phyloP scores from a whole-genome alignment of 2,329 filamentous ascomycete species.

The Thermothelomyces thermophilus region DNA sequence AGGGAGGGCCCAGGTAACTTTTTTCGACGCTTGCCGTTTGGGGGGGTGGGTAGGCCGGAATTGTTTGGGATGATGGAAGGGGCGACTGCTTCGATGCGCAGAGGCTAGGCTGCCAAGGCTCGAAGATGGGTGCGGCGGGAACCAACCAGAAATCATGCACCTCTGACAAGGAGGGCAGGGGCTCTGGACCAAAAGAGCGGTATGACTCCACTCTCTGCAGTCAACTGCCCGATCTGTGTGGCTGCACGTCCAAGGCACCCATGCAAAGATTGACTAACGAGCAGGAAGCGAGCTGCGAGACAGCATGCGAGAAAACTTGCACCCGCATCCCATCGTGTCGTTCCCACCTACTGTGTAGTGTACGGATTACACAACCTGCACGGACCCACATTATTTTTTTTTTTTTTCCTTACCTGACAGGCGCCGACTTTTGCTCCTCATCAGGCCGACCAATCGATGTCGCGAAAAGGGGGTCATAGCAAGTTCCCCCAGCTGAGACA shows the following conservation, averaged over 20 bases:
- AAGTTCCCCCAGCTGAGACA: neutral
- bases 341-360: too few species aligned
- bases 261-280: conserved; percentile 8
- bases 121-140: conserved; percentile 7
- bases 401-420: conserved; percentile 10
- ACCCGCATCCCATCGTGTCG: conserved; percentile 3
- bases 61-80: conserved; percentile 23
- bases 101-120: conserved; percentile 16
- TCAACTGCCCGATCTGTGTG: conserved; percentile 13
- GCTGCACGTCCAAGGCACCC: conserved; percentile 9
- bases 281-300: conserved; percentile 14
- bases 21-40: conserved; percentile 24
- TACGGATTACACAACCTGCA: too few species aligned
- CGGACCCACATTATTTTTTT: conserved; percentile 19
- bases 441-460: conserved; percentile 3
- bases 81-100: conserved; percentile 20
- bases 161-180: conserved; percentile 15
- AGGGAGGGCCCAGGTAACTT: conserved; percentile 20
- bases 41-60: conserved; percentile 12
- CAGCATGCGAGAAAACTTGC: conserved; percentile 16
- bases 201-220: conserved; percentile 21
- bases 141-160: conserved; percentile 10
- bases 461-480: neutral
- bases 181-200: conserved; percentile 21
- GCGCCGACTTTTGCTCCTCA: neutral